These are phyloP conservation scores for Saccharomyces eubayanus DNA, from an alignment of 805 yeast genomes.

Conservation along the genomic window DNA sequence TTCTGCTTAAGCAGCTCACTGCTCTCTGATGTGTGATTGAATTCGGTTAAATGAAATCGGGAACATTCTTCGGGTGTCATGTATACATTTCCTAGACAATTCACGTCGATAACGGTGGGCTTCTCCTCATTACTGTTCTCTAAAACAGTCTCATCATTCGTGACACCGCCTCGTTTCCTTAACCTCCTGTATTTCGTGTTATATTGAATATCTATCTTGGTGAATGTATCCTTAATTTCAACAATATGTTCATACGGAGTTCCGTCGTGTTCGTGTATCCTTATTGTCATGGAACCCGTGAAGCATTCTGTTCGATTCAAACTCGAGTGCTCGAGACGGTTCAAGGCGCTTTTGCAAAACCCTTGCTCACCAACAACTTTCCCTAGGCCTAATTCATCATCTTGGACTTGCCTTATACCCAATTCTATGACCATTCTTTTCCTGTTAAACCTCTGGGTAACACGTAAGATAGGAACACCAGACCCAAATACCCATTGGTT, in stretches of 20 bases:
- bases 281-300: slow-evolving; percentile 90
- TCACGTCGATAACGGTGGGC: not conserved
- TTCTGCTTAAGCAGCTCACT: slow-evolving; percentile 32
- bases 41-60: slow-evolving; percentile 68
- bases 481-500: slow-evolving; percentile 88
- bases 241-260: slow-evolving; percentile 98
- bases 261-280: slow-evolving; percentile 97
- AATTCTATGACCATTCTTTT: slow-evolving; percentile 90
- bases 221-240: slow-evolving; percentile 73
- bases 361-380: slow-evolving; percentile 23
- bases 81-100: slow-evolving; percentile 63
- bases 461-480: slow-evolving; percentile 82
- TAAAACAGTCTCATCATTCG: slow-evolving; percentile 5
- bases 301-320: slow-evolving; percentile 37
- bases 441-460: slow-evolving; percentile 87
- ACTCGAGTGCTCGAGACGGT: slow-evolving; percentile 16
- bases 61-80: slow-evolving; percentile 49
- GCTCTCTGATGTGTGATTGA: slow-evolving; percentile 42
- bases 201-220: slow-evolving; percentile 88
- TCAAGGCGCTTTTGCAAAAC: slow-evolving; percentile 23
- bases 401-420: slow-evolving; percentile 86
- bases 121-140: slow-evolving; percentile 31
- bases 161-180: slow-evolving; percentile 43
- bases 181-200: slow-evolving; percentile 85
- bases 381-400: slow-evolving; percentile 40